Evolutionary conservation across 768 basidiomycete species (phyloP).

Genomic region (Tricholoma saponaceum): DNA sequence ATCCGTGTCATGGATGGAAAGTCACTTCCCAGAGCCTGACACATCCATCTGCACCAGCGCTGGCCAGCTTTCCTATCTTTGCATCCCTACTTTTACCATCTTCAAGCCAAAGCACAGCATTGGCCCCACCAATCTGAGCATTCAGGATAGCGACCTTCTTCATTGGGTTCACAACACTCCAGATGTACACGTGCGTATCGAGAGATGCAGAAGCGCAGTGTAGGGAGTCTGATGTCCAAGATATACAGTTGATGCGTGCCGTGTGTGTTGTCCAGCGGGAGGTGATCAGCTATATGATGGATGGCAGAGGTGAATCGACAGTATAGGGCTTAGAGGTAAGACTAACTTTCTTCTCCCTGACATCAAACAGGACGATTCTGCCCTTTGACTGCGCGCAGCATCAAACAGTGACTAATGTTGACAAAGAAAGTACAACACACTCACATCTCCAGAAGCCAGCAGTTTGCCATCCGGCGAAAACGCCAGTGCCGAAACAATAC

Average conservation of each 20-base stretch:
- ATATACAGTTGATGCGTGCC: constrained; percentile 73
- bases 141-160: constrained; percentile 82
- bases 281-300: constrained; percentile 49
- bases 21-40: constrained; percentile 68
- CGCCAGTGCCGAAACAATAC: constrained; percentile 66
- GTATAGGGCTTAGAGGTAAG: neutral
- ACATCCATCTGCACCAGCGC: constrained; percentile 80
- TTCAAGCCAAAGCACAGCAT: constrained; percentile 70
- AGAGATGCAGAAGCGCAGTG: constrained; percentile 86
- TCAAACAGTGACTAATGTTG: constrained; percentile 1
- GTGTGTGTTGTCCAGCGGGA: constrained; percentile 86
- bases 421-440: constrained; percentile 23
- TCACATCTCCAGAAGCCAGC: constrained; percentile 84
- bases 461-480: constrained; percentile 76
- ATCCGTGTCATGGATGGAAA: constrained; percentile 27
- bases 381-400: constrained; percentile 59
- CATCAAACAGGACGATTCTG: constrained; percentile 76
- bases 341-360: constrained; percentile 56
- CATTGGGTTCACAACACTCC: constrained; percentile 67
- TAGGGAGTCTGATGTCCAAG: constrained; percentile 69
- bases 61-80: constrained; percentile 49
- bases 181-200: constrained; percentile 92
- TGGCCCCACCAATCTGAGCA: constrained; percentile 82
- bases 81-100: constrained; percentile 21
- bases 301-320: neutral